Evolutionary conservation across 2,329 filamentous ascomycete species (phyloP), one percentile per base, ranked within the genome.

Genomic region (Mycosphaerella sp.): DNA sequence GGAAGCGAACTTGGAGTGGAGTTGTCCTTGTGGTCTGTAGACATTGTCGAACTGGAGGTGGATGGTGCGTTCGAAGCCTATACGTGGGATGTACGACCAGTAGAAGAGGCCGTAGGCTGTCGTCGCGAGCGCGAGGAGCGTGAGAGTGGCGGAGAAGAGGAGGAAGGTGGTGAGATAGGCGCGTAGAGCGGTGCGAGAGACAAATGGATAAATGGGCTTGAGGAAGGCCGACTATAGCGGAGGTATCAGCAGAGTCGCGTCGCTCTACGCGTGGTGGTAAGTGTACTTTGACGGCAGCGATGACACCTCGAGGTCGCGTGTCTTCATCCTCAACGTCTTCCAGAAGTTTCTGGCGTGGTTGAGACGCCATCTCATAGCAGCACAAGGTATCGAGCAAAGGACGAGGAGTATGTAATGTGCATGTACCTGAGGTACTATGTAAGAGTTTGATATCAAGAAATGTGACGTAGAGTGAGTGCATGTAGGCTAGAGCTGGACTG

Each of bases 61-160:
- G 6, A 87, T 75, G 4, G 77, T 73, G n/a, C 79, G 76, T 57
- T 78, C 73, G 56, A 87, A 76, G 51, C 82, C 80, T 59, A 84
- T 80, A 49, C 81, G 78, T 0, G 85, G 85, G 21, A 89, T 80
- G 70, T 83, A 87, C 57, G 77, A 78, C 69, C 79, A 77, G 73
- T 88, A 88, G 72, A 89, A 87, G 14, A 84, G 71, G 36, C 75
- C 74, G 66, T 87, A 88, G 34, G 83, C 82, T 39, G 80, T 65
- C 6, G 78, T 70, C 5, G 85, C 83, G 17, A 82, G 68, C 38
- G 73, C 76, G 42, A 86, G 71, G 48, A 88, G 77, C 40, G 79
- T 59, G 12, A 78, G 60, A 2, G 79, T 78, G 21, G 82, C 75
- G 48, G 72, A 60, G 44, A 79, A 66, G 59, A 83, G 73, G 23